Base-by-base conservation (phyloP, 768 basidiomycete species). In the Tremella yokohamensis region DNA sequence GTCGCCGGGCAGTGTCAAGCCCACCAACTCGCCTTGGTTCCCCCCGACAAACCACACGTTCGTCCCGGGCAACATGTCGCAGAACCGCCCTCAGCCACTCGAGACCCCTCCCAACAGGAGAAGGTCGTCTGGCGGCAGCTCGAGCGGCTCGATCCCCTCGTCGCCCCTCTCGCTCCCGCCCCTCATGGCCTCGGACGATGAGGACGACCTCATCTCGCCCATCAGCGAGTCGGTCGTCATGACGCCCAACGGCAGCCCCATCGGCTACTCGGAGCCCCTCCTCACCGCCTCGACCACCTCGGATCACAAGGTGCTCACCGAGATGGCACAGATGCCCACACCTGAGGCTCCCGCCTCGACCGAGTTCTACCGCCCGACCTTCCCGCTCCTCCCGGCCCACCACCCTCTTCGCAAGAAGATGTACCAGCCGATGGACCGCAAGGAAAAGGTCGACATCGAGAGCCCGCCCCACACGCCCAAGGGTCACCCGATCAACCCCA, bases 381-480 rank as follows among this genome's bases (percentile, higher is more conserved):
- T 65, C 60, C 66, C 69, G 4, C 54, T 70, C 8, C 50, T 70
- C 16, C 66, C 64, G 3, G 63, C 69, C 15, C 63, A 70, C 45
- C 59, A 65, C 52, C 64, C 66, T 15, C 55, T 66, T 9, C 49
- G 53, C 37, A 63, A 57, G 8, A 62, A 65, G 40, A 60, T 60
- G 53, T 57, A 54, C 37, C 52, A 52, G 25, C 18, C 20, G 38
- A 39, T 52, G 18, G 51, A 64, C 29, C 40, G 51, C 19, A 34
- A 34, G 29, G 29, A 34, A 11, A 34, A 34, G 29, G 50, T 15
- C 48, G 16, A 26, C 6, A 25, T 9, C 13, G 13, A 20, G 24
- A 44, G 49, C 11, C 68, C 68, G 2, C 68, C 70, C 39, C 53
- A 56, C 24, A 72, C 70, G 3, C 70, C 70, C 18, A 72, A 72